Evolutionary conservation across 306 rosid species (phyloP), one percentile per base, ranked within the genome.

Genomic region (Quercus cerris): DNA sequence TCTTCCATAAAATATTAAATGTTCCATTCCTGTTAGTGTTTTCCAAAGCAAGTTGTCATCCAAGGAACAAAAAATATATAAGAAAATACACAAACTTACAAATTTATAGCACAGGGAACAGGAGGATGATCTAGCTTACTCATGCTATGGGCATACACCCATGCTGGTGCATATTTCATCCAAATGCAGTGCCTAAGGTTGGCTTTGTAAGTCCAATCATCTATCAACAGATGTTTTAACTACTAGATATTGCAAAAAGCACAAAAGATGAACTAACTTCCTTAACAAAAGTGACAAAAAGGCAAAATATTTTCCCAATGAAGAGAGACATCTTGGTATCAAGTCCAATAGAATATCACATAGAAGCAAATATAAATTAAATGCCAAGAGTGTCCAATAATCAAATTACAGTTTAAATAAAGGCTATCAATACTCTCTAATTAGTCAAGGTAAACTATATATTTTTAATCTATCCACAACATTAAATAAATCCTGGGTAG

Each of bases 91-190:
- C 3, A 31, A 1, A 46, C 14, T 46, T 10, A 54, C 20, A 57
- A 46, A 46, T 46, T 46, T 14, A 46, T 2, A 46, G 52, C 52
- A 46, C 10, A 46, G 52, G 52, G 13, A 46, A 49, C 30, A 58
- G 71, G 78, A 80, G 63, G 46, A 66, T 46, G 14, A 59, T 63
- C 62, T 23, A 44, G 73, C 94, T 87, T 89, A 94, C 98, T 92
- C 94, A 31, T 90, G 91, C 75, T 94, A 93, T 70, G 98, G 97
- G 77, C 97, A 92, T 62, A 94, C 98, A 19, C 97, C 97, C 94
- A 94, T 94, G 88, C 90, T 94, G 12, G 98, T 91, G 71, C 92
- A 94, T 85, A 92, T 88, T 77, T 85, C 89, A 81, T 86, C 88
- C 93, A 77, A 75, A 87, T 74, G 97, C 97, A 31, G 91, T 78